Conservation (phyloP, 371 early-diverging fungal genomes). For the Mortierella sp. region DNA sequence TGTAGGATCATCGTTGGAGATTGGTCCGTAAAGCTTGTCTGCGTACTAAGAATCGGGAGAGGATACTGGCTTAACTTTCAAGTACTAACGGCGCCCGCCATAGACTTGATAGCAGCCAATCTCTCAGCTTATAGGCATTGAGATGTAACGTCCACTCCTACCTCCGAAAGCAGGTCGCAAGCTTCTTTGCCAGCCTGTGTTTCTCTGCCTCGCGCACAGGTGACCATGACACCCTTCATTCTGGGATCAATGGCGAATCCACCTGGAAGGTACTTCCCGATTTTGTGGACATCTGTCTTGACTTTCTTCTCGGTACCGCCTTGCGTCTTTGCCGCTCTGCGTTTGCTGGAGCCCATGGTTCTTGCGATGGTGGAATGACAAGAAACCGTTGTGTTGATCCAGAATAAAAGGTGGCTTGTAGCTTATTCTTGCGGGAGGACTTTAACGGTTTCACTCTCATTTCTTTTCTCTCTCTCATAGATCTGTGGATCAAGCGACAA, state of each 20-base stretch:
- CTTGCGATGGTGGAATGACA: not conserved
- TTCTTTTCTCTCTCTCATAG: too few relatives aligned
- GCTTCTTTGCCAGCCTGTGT: slow-evolving; percentile 66
- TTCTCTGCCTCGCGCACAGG: slow-evolving; percentile 70
- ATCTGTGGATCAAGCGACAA: not conserved
- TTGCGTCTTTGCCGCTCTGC: slow-evolving; percentile 33
- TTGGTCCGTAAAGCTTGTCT: slow-evolving; percentile 59
- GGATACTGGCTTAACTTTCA: not conserved
- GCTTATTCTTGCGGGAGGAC: not conserved
- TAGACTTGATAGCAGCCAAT: not conserved
- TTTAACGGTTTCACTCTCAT: too few relatives aligned
- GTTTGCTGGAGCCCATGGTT: slow-evolving; percentile 40
- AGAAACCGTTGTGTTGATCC: too few relatives aligned
- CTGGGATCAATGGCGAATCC: slow-evolving; percentile 65
- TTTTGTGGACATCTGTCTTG: slow-evolving; percentile 44
- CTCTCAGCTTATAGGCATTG: not conserved
- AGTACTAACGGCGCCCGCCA: too few relatives aligned
- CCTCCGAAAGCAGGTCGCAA: slow-evolving; percentile 66
- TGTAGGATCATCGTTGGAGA: slow-evolving; percentile 25
- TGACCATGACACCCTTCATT: slow-evolving; percentile 73
- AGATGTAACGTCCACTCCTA: slow-evolving; percentile 25
- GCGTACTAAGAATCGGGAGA: slow-evolving; percentile 57
- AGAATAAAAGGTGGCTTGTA: not conserved
- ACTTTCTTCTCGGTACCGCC: slow-evolving; percentile 55
- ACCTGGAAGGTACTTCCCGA: slow-evolving; percentile 47